Evolutionary conservation across 169 alveolate species (phyloP).

Genomic region (Eimeria maxima): DNA sequence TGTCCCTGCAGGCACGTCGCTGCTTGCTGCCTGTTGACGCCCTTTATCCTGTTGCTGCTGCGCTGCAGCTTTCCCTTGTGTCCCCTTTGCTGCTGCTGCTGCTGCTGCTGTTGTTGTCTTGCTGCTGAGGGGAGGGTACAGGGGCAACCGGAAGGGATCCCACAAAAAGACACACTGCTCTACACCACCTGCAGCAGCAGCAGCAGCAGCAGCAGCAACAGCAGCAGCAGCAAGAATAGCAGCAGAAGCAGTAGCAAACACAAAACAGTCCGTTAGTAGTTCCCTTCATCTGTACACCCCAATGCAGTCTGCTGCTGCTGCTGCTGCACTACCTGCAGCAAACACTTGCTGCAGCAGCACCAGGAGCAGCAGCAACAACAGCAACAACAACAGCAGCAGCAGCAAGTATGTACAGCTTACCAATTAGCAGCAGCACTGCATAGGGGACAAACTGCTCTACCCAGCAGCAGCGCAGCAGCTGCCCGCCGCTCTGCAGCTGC

Average conservation of each 20-base stretch:
- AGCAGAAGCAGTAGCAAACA: not conserved
- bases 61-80: conserved; percentile 44
- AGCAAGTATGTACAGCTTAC: conserved; percentile 5
- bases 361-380: not conserved
- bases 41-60: conserved; percentile 11
- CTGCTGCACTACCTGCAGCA: not conserved
- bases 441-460: conserved; percentile 55
- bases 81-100: conserved; percentile 57
- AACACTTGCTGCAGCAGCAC: not conserved
- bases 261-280: not conserved
- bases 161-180: conserved; percentile 77
- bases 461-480: conserved; percentile 74
- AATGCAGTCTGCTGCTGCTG: not conserved
- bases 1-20: conserved; percentile 13
- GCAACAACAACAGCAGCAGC: not conserved
- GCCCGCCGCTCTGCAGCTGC: conserved; percentile 33
- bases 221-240: conserved; percentile 21
- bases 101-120: conserved; percentile 21
- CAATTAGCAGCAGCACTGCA: conserved; percentile 36
- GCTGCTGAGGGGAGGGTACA: conserved; percentile 59
- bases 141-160: conserved; percentile 76
- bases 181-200: conserved; percentile 68
- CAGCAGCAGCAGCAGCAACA: conserved; percentile 58
- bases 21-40: not conserved
- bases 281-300: not conserved